Evolutionary conservation across 73 alveolate genomes (phyloP), one percentile per base, ranked within the genome.

Genomic region (Halteria grandinella): DNA sequence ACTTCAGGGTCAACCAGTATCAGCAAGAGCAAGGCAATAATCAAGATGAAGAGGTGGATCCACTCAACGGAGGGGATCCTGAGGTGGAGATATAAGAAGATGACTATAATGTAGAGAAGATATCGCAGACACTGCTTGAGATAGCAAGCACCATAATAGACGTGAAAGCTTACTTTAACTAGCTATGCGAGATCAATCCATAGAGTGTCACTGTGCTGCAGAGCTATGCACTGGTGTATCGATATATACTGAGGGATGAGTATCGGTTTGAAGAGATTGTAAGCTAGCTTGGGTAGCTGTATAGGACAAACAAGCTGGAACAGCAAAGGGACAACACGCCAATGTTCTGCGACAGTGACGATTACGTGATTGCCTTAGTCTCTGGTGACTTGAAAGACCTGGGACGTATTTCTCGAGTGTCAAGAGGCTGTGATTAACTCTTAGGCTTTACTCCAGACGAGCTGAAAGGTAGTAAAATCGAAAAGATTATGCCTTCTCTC

Each of bases 371-470:
- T 74, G 31, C 55, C 24, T 6, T 54, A 23, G 85, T 73, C 21
- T 32, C 64, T 6, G 85, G 85, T 7, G 85, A 73, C 41, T 55
- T 73, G 4, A 73, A 73, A 54, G 85, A 73, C 17, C 85, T 73
- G 10, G 85, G 85, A 1, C 10, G 75, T 40, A 73, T 73, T 32
- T 54, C 32, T 10, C 52, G 18, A 36, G 74, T 55, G 18, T 37
- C 32, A 15, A 6, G 62, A 25, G 69, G 85, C 29, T 55, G 52
- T 1, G 71, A 52, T 37, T 15, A 25, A n/a, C 43, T 73, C 12
- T 53, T 73, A 18, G 85, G 71, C n/a, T 73, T 54, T 40, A 73
- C 57, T 51, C 85, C 85, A 8, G 57, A 52, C 23, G 85, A 73
- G 55, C 50, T 73, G 1, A 34, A 18, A 20, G 69, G 74, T 2